These are phyloP conservation scores for Phyllostachys edulis DNA, from an alignment of 176 grass and related monocot species.

Conservation along the genomic window DNA sequence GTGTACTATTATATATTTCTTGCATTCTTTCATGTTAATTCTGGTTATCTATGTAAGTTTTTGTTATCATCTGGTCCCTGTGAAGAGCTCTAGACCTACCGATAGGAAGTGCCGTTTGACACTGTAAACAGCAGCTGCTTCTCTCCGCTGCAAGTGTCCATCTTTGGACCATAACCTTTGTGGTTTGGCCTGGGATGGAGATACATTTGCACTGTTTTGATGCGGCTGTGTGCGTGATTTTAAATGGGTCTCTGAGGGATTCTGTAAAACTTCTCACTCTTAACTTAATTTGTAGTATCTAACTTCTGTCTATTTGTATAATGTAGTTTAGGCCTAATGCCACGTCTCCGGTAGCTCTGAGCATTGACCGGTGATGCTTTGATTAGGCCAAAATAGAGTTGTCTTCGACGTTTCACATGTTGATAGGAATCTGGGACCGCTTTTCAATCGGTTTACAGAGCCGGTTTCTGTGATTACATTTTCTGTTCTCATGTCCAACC, in stretches of 20 bases:
- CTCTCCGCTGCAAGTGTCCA: constrained; percentile 9
- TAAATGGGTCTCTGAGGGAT: constrained; percentile 78
- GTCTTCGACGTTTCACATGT: constrained; percentile 45
- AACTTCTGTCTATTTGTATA: rapidly evolving
- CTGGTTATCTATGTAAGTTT: background rate
- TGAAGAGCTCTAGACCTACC: constrained; percentile 50
- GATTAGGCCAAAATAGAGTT: constrained; percentile 57
- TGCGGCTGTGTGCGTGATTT: constrained; percentile 79
- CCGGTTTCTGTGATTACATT: constrained; percentile 84
- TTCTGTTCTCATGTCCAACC: too few species aligned
- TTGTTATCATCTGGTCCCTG: background rate
- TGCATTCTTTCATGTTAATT: background rate
- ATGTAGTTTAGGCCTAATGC: constrained; percentile 45
- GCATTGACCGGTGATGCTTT: constrained; percentile 69
- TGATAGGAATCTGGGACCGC: constrained; percentile 89
- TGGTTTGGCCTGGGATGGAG: constrained; percentile 30
- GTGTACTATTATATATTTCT: background rate
- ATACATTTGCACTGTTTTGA: background rate
- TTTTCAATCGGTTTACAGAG: constrained; percentile 52
- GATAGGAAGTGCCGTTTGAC: constrained; percentile 99
- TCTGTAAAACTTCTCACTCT: too few species aligned
- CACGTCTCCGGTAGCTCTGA: constrained; percentile 57
- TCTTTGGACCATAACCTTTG: constrained; percentile 21
- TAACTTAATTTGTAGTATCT: rapidly evolving
- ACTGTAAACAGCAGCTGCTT: constrained; percentile 52